A percentile compares a stretch with the other conserved stretches of the same genome.
Conservation (phyloP, 176 grass and related monocot genomes). For the Eleusine indica region DNA sequence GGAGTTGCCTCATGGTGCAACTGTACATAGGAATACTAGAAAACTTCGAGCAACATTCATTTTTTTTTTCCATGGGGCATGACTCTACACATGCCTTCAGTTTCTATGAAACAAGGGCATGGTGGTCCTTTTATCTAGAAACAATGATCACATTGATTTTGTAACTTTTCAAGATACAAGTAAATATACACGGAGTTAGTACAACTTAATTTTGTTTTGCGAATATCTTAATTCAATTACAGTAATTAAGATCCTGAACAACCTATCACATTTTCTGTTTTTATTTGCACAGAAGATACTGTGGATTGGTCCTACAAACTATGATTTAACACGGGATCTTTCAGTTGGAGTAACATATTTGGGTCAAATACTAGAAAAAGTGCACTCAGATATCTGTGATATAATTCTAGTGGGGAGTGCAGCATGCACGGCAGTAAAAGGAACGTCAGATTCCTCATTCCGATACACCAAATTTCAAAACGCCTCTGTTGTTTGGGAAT, state of each 20-base stretch:
- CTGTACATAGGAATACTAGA: not conserved
- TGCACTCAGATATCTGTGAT: slow-evolving; percentile 55
- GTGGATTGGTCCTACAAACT: slow-evolving; percentile 72
- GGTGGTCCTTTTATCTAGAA: not conserved
- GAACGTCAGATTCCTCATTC: slow-evolving; percentile 40
- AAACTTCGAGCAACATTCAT: not conserved
- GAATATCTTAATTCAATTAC: not conserved
- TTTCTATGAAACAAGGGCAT: not conserved
- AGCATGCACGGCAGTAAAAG: slow-evolving; percentile 65
- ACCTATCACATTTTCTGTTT: slow-evolving; percentile 35
- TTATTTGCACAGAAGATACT: slow-evolving; percentile 72
- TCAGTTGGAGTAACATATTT: slow-evolving; percentile 54
- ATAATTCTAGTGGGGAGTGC: slow-evolving; percentile 66
- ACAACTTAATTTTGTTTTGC: not conserved
- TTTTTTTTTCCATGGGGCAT: not conserved
- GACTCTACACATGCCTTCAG: not conserved
- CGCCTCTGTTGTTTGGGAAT: slow-evolving; percentile 81
- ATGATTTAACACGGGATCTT: slow-evolving; percentile 41
- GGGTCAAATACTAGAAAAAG: slow-evolving; percentile 60
- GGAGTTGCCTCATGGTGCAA: not conserved
- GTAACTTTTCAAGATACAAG: not conserved
- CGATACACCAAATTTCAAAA: slow-evolving; percentile 59
- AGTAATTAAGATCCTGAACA: slow-evolving; percentile 15
- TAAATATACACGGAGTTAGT: not conserved
- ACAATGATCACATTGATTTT: not conserved